Conservation (phyloP, 2,329 filamentous ascomycete genomes). For the Cercospora sp. region DNA sequence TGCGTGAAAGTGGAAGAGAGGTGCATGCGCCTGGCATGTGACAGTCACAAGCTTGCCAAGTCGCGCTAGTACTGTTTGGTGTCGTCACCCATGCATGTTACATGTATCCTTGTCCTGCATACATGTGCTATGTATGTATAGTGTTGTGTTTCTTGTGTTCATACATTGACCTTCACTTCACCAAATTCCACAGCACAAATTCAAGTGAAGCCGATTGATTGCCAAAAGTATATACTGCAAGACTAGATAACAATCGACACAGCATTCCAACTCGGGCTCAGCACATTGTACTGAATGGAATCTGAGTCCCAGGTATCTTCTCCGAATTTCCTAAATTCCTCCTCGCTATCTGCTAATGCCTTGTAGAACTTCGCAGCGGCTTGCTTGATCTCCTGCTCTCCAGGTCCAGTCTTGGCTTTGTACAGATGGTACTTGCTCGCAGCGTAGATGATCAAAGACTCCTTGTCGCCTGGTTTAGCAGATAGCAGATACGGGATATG, state of each 20-base stretch:
- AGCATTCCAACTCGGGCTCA: slow-evolving; percentile 25
- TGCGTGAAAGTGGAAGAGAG: not conserved
- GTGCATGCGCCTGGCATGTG: not conserved
- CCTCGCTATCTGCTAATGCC: slow-evolving; percentile 21
- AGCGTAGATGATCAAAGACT: slow-evolving; percentile 24
- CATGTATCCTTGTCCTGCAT: not conserved
- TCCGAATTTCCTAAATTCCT: slow-evolving; percentile 18
- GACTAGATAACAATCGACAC: slow-evolving; percentile 21
- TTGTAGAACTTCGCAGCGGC: slow-evolving; percentile 24
- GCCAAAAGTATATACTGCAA: not conserved
- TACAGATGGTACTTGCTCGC: slow-evolving; percentile 24
- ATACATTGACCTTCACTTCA: not conserved
- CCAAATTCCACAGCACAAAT: not conserved
- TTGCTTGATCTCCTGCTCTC: slow-evolving; percentile 17
- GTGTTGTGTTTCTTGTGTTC: not conserved
- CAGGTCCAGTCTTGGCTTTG: slow-evolving; percentile 18
- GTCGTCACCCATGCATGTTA: not conserved
- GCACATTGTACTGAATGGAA: slow-evolving; percentile 20
- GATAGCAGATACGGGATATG: slow-evolving; percentile 47
- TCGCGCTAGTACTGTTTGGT: not conserved
- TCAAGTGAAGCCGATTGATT: not conserved
- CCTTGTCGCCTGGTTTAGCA: slow-evolving; percentile 23
- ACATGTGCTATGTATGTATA: not conserved
- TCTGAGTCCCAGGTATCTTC: slow-evolving; percentile 22
- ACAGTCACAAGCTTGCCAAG: not conserved